Base-by-base conservation (phyloP, 768 basidiomycete species). In the Hypsizygus marmoreus region DNA sequence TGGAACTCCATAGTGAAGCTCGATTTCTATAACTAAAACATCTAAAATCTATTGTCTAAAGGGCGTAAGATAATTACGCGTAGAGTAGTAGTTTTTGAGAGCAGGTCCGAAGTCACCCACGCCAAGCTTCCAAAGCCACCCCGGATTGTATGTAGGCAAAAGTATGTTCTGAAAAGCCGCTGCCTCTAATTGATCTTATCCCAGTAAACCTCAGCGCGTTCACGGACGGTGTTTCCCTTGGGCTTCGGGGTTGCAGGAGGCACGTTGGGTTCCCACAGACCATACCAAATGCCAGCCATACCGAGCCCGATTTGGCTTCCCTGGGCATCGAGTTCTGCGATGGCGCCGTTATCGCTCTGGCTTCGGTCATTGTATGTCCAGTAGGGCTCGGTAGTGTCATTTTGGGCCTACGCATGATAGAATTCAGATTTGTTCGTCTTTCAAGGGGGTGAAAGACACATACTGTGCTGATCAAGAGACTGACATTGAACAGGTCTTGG, bases 191-290 rank as follows among this genome's bases (percentile, higher is more conserved):
- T n/a, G n/a, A 51, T 22, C 41, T 50, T 55, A 14, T 55, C 54
- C 39, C 56, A 61, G 55, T 56, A 61, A 9, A 58, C 54, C 49
- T 61, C 62, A n/a, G 60, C 54, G 25, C 57, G 47, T 22, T 58
- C 58, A 13, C 43, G 44, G n/a, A 59, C 51, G 10, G 55, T 59
- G 17, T 47, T 41, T 7, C 60, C 62, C 13, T 40, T n/a, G 6
- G 57, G 60, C 20, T 51, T 46, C 6, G 25, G 43, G 1, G 54
- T 51, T 6, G 41, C 57, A 37, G 32, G 35, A 9, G 52, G 53
- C 16, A 54, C 42, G 37, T 57, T 47, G 26, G 46, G 40, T 19
- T 48, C 61, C 57, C 57, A 58, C 8, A 56, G 22, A 26, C 49
- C 40, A 26, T 14, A 28, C 54, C 54, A 55, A 6, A 49, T 34